Evolutionary conservation across 805 yeast genomes (phyloP), one percentile per base, ranked within the genome.

Genomic region (Candida nanaspora): DNA sequence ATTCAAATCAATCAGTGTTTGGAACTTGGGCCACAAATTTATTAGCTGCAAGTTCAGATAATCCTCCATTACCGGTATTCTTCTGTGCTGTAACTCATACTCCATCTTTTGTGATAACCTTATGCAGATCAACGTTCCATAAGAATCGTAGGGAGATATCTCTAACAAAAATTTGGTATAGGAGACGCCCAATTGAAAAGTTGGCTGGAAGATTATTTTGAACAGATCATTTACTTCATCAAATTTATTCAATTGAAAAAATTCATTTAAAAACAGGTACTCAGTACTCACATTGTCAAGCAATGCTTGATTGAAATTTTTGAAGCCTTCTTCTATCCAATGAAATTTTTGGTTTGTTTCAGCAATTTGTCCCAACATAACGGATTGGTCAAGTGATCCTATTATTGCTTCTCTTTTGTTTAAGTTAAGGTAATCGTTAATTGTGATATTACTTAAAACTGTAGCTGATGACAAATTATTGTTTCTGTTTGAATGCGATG

Each of bases 21-120:
- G 89, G 53, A 89, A 84, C 43, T 74, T 78, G 0, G 97, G 96
- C 98, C 98, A 93, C 35, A 91, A 63, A 3, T 73, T 58, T 39
- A 86, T 74, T 45, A 80, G 60, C 46, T 83, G 78, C 14, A 76
- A 66, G 49, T 83, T 79, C 47, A 82, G 68, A 56, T 82, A 85
- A 44, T 78, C 84, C 46, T 81, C 86, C 57, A 80, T 63, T 5
- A 78, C 78, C 0, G 94, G 89, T 2, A 83, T 77, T 42, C 74
- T 74, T 43, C 85, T 70, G 46, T 76, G 81, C 53, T 84, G 89
- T 20, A 84, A 63, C 46, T 78, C 81, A 41, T 73, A 72, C 45
- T 77, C 83, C 41, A 85, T 60, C 4, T 72, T 69, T 46, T 86
- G 89, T 1, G 80, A 68, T 25, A 87, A 59, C 39, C 95, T 68